These are phyloP conservation scores for Purshia tridentata DNA, from an alignment of 306 rosid species.

Conservation along the genomic window DNA sequence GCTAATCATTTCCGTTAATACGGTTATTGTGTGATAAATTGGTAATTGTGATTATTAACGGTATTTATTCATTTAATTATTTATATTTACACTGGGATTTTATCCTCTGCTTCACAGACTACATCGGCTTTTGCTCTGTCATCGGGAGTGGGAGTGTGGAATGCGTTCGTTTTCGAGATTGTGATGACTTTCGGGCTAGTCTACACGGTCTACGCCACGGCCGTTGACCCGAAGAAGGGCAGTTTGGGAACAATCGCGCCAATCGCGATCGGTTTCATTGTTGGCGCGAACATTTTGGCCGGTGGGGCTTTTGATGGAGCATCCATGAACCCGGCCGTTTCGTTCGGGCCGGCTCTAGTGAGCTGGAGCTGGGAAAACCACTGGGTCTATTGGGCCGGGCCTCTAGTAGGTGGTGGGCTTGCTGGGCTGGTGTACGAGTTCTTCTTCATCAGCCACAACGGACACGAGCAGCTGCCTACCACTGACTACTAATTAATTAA, in stretches of 20 bases:
- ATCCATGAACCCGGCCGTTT: constrained; percentile 90
- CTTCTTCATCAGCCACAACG: constrained; percentile 49
- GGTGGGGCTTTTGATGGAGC: constrained; percentile 90
- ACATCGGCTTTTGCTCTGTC: constrained; percentile 55
- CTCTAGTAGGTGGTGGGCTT: constrained; percentile 73
- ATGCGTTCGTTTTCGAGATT: constrained; percentile 76
- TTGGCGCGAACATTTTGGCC: constrained; percentile 79
- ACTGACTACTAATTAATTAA: constrained; percentile 35
- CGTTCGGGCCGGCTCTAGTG: constrained; percentile 82
- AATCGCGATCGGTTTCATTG: constrained; percentile 89
- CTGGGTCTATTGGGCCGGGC: constrained; percentile 95
- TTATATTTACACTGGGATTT: not conserved
- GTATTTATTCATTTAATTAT: no score
- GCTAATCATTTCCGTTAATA: not conserved
- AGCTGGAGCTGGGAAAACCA: constrained; percentile 78
- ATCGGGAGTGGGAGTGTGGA: constrained; percentile 62
- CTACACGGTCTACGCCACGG: constrained; percentile 91
- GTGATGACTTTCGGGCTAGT: constrained; percentile 91
- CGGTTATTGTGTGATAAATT: not conserved
- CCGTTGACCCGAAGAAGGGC: constrained; percentile 79
- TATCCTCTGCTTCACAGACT: constrained; percentile 37
- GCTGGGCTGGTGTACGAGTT: constrained; percentile 68
- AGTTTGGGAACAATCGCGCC: constrained; percentile 74
- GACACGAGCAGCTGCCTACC: constrained; percentile 65
- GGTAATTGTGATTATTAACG: not conserved